These are phyloP conservation scores for Cutaneotrichosporon sp. DNA, from an alignment of 1,284 basidiomycete species.

Conservation along the genomic window DNA sequence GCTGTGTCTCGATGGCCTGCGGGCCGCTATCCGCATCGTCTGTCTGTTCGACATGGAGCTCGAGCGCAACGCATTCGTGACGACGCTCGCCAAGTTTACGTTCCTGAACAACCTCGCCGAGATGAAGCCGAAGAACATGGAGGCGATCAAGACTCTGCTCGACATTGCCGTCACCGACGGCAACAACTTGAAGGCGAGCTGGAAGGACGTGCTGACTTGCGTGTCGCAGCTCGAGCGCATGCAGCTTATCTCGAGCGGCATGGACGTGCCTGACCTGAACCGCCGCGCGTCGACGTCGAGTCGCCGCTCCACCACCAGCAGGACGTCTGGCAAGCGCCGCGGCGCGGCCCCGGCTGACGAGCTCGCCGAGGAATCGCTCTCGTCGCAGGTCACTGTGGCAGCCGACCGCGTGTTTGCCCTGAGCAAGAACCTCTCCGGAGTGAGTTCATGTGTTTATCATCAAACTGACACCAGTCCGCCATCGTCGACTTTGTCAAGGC, in stretches of 20 bases:
- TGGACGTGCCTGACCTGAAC: slow-evolving; percentile 75
- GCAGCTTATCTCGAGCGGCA: slow-evolving; percentile 87
- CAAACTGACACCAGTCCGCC: slow-evolving; percentile 65
- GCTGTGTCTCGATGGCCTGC: slow-evolving; percentile 91
- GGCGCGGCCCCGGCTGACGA: slow-evolving; percentile 71
- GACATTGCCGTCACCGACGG: slow-evolving; percentile 92
- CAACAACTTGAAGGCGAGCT: slow-evolving; percentile 89
- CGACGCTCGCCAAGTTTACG: slow-evolving; percentile 95
- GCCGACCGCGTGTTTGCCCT: slow-evolving; percentile 99
- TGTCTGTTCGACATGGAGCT: slow-evolving; percentile 94
- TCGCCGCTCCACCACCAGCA: slow-evolving; percentile 16
- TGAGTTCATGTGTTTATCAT: slow-evolving; percentile 54
- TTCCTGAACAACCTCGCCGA: slow-evolving; percentile 94
- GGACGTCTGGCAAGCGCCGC: slow-evolving; percentile 24
- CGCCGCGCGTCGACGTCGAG: slow-evolving; percentile 20
- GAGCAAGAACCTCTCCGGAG: slow-evolving; percentile 89
- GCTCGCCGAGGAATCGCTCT: slow-evolving; percentile 92
- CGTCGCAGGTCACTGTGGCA: slow-evolving; percentile 96
- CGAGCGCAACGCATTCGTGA: slow-evolving; percentile 93
- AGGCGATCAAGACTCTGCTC: slow-evolving; percentile 89
- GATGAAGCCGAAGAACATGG: slow-evolving; percentile 98
- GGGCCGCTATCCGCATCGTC: slow-evolving; percentile 85
- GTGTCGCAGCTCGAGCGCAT: slow-evolving; percentile 96
- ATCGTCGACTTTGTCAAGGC: slow-evolving; percentile 98
- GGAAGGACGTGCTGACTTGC: slow-evolving; percentile 91